Base-by-base conservation (phyloP, 2,329 filamentous ascomycete genomes). In the Sordariomycetes sp. region DNA sequence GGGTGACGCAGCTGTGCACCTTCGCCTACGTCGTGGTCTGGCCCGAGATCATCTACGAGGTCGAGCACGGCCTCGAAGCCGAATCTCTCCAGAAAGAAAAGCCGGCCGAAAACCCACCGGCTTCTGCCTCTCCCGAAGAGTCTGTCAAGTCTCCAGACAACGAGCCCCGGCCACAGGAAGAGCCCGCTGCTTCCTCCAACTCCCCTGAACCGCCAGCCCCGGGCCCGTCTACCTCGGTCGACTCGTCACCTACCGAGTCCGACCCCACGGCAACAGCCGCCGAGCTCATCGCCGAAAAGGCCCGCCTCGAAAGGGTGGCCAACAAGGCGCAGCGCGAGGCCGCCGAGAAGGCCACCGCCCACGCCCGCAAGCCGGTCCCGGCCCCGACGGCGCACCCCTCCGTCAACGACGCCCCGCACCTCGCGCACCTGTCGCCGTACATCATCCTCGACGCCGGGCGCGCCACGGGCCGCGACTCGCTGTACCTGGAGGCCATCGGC, bases 1-100 rank as follows among this genome's bases (percentile, higher is more conserved):
- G 94, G 89, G 92, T 97, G 1, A 96, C 89, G 0, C 92, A 97
- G 69, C 79, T 99, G 6, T 89, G 91, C 62, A 94, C 90, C 0
- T 97, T 95, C 70, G 90, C 88, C 14, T 96, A 94, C 77, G 84
- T 97, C 51, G 83, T 93, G 55, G 88, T 94, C 50, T 87, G 86
- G 72, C 85, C 88, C 2, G 87, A 93, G 67, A 88, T 96, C 61
- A 85, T 94, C 64, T 86, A 88, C 66, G 86, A 89, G 62, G 90
- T 95, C 3, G 85, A 89, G 56, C 81, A 86, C 64, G 81, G 85
- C 58, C 78, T 90, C 51, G 84, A 87, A 64, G 80, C 80, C 28
- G 85, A 89, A 62, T 80, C 85, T 61, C 74, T 87, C 65, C 76
- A 60, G 24, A 53, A 48, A 5, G 52, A 59, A 3, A 55, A 54